Evolutionary conservation across 2,329 filamentous ascomycete genomes (phyloP).

Genomic region (Metarhizium humberi): DNA sequence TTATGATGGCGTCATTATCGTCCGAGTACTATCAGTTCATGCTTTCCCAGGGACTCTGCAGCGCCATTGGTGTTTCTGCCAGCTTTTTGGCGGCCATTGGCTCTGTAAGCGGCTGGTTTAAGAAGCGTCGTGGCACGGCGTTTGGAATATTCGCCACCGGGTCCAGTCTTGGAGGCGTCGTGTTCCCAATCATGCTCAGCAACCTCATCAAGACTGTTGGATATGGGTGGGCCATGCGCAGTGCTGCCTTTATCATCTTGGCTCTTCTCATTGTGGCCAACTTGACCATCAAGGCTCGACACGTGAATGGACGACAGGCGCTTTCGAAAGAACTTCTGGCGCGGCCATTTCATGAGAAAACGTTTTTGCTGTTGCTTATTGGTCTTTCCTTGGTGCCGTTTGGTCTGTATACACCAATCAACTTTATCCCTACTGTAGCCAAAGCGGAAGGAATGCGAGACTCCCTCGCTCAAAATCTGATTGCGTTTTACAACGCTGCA

Average conservation of each 20-base stretch:
- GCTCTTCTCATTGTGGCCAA: conserved; percentile 22
- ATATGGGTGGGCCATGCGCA: conserved; percentile 31
- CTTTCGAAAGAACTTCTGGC: conserved; percentile 4
- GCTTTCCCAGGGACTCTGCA: conserved; percentile 28
- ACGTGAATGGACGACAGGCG: neutral
- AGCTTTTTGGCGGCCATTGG: conserved; percentile 25
- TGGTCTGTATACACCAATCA: conserved; percentile 21
- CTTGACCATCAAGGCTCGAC: conserved; percentile 21
- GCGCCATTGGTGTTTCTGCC: conserved; percentile 24
- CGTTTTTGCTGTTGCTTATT: conserved; percentile 15
- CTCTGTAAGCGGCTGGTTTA: conserved; percentile 24
- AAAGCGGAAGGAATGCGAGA: conserved; percentile 9
- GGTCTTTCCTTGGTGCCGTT: conserved; percentile 19
- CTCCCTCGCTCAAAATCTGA: conserved; percentile 12
- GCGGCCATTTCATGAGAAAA: conserved; percentile 15
- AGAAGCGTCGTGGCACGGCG: conserved; percentile 22
- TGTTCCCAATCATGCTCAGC: conserved; percentile 31
- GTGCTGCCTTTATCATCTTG: conserved; percentile 27
- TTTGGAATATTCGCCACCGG: conserved; percentile 27
- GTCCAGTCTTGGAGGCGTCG: conserved; percentile 27
- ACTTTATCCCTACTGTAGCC: conserved; percentile 14
- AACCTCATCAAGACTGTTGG: conserved; percentile 24
- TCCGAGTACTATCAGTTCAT: conserved; percentile 7
- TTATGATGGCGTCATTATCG: conserved; percentile 19
- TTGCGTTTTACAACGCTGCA: conserved; percentile 15